phyloP scores from a whole-genome alignment of 805 yeast species.

The Saccharomycopsis fermentans region DNA sequence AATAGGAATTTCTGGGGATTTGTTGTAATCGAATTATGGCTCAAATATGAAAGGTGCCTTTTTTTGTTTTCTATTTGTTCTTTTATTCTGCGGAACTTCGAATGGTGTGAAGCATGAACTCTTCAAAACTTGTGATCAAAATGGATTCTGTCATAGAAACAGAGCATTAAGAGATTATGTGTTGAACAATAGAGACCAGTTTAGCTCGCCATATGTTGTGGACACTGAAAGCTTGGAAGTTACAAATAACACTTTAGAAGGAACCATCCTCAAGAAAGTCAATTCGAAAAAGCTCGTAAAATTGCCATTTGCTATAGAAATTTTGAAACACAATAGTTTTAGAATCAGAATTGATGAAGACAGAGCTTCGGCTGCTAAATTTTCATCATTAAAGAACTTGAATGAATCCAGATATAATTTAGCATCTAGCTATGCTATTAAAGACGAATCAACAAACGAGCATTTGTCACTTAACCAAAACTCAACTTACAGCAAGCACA shows the following conservation, averaged over 20 bases:
- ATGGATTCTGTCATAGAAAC: conserved; percentile 80
- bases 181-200: conserved; percentile 22
- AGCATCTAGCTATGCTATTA: conserved; percentile 51
- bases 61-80: background rate
- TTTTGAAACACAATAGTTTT: conserved; percentile 48
- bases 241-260: conserved; percentile 28
- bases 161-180: conserved; percentile 47
- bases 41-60: background rate
- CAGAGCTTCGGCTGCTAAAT: conserved; percentile 26
- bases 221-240: conserved; percentile 28
- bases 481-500: conserved; percentile 11
- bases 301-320: conserved; percentile 47
- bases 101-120: conserved; percentile 50
- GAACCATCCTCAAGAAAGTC: conserved; percentile 37
- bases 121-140: conserved; percentile 67
- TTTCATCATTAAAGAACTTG: conserved; percentile 23
- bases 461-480: conserved; percentile 18
- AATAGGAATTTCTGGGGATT: too few relatives aligned
- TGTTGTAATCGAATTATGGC: too few relatives aligned
- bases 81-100: background rate
- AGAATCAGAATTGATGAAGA: conserved; percentile 59
- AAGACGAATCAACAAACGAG: conserved; percentile 21
- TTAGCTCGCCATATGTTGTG: conserved; percentile 32
- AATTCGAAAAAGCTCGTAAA: conserved; percentile 30
- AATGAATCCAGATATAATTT: conserved; percentile 47